These are phyloP conservation scores for Lactarius vividus DNA, from an alignment of 768 basidiomycete species.

Conservation along the genomic window DNA sequence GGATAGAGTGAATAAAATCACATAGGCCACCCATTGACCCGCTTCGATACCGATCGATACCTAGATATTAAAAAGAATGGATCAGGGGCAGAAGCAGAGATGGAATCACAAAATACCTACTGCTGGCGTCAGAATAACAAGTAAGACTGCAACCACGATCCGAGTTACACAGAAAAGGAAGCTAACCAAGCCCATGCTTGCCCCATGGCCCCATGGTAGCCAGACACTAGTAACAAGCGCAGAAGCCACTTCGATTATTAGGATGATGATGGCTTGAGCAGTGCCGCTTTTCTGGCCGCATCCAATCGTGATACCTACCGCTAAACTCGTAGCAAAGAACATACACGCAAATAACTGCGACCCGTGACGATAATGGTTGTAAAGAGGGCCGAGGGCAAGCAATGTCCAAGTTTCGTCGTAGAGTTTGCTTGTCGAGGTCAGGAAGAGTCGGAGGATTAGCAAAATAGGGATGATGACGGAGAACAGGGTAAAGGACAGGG, in stretches of 20 bases:
- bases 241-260: constrained; percentile 83
- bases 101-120: constrained; percentile 40
- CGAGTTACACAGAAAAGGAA: constrained; percentile 91
- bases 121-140: constrained; percentile 86
- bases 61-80: constrained; percentile 40
- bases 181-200: constrained; percentile 94
- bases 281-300: constrained; percentile 89
- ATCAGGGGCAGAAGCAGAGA: constrained; percentile 10
- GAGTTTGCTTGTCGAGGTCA: constrained; percentile 82
- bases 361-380: constrained; percentile 91
- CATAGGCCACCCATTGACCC: constrained; percentile 91
- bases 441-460: constrained; percentile 72
- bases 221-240: constrained; percentile 89
- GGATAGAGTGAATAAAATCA: constrained; percentile 78
- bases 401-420: constrained; percentile 95
- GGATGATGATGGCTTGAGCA: constrained; percentile 85
- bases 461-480: constrained; percentile 75
- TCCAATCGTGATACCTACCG: constrained; percentile 82
- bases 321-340: constrained; percentile 77
- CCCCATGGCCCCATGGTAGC: constrained; percentile 96
- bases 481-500: constrained; percentile 73
- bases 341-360: constrained; percentile 86
- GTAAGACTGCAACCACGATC: constrained; percentile 84
- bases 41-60: constrained; percentile 80
- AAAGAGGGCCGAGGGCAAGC: constrained; percentile 85